A percentile compares a stretch with the other conserved stretches of the same genome.
Evolutionary conservation across 2,329 filamentous ascomycete genomes (phyloP).

Genomic region (Xenosphaeropsis pyriputrescens): DNA sequence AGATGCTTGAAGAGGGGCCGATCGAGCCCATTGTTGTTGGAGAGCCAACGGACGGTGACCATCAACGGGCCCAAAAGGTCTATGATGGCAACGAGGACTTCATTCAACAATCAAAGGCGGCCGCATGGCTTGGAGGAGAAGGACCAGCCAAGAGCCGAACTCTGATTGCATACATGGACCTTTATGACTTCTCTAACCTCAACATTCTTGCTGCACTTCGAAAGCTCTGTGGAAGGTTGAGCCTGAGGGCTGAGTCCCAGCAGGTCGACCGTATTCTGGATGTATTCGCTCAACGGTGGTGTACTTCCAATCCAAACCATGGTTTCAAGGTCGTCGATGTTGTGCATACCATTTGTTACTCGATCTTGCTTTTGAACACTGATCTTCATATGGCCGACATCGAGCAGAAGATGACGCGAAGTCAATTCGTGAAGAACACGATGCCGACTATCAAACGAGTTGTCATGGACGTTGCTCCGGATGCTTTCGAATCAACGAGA

Average conservation of each 20-base stretch:
- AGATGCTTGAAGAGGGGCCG: background rate
- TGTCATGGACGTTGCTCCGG: slow-evolving; percentile 55
- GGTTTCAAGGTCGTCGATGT: slow-evolving; percentile 87
- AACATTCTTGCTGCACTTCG: slow-evolving; percentile 71
- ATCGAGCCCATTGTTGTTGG: too few species aligned
- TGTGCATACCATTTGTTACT: slow-evolving; percentile 95
- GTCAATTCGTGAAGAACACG: slow-evolving; percentile 92
- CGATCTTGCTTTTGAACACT: slow-evolving; percentile 86
- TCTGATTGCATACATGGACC: slow-evolving; percentile 70
- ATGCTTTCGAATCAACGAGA: slow-evolving; percentile 39
- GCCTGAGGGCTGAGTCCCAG: slow-evolving; percentile 85
- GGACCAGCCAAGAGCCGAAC: slow-evolving; percentile 42
- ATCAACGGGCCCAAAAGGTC: slow-evolving; percentile 65
- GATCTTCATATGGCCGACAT: slow-evolving; percentile 93
- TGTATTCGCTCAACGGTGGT: slow-evolving; percentile 82
- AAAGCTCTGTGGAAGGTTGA: slow-evolving; percentile 64
- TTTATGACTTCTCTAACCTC: slow-evolving; percentile 73
- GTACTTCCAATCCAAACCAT: slow-evolving; percentile 80
- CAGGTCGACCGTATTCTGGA: slow-evolving; percentile 92
- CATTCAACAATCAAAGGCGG: slow-evolving; percentile 64
- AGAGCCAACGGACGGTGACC: slow-evolving; percentile 37
- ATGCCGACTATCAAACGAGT: slow-evolving; percentile 76
- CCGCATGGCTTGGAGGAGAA: slow-evolving; percentile 67
- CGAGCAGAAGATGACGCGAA: slow-evolving; percentile 88
- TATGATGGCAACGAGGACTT: slow-evolving; percentile 76